Evolutionary conservation across 1,139 yeast genomes (phyloP).

Genomic region (Arxiozyma heterogenica): DNA sequence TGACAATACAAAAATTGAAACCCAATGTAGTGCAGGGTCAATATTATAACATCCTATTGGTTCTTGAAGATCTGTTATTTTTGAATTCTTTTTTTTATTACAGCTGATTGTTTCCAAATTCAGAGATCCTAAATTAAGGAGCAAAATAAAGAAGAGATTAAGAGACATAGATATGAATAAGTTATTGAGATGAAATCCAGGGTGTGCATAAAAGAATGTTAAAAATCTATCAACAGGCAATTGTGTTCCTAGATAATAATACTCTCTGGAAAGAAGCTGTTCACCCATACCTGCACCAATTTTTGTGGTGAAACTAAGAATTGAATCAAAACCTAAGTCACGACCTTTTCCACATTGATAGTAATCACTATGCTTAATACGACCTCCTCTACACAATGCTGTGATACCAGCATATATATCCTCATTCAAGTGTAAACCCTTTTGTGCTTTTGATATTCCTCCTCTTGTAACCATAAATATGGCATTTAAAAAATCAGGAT

Average conservation of each 20-base stretch:
- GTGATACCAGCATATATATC: conserved; percentile 90
- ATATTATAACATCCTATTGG: conserved; percentile 74
- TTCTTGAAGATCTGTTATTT: conserved; percentile 49
- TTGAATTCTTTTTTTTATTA: conserved; percentile 43
- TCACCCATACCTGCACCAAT: conserved; percentile 97
- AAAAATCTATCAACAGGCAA: conserved; percentile 72
- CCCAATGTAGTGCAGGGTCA: conserved; percentile 71
- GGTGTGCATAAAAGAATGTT: conserved; percentile 84
- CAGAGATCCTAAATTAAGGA: conserved; percentile 61
- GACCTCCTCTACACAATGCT: conserved; percentile 72
- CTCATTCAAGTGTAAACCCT: conserved; percentile 76
- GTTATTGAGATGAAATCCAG: conserved; percentile 83
- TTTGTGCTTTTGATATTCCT: conserved; percentile 83
- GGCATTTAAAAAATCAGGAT: conserved; percentile 79
- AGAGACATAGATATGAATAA: conserved; percentile 68
- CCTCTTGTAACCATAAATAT: conserved; percentile 87
- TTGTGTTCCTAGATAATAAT: conserved; percentile 70
- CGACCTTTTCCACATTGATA: conserved; percentile 90
- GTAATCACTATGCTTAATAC: conserved; percentile 81
- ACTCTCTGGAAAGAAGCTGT: conserved; percentile 75
- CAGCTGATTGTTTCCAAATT: conserved; percentile 53
- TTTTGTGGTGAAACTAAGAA: conserved; percentile 74
- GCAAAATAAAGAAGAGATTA: conserved; percentile 57
- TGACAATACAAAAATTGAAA: conserved; percentile 68
- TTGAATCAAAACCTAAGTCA: conserved; percentile 79